Evolutionary conservation across 2,329 filamentous ascomycete genomes (phyloP).

Genomic region (Pseudovirgaria hyperparasitica): DNA sequence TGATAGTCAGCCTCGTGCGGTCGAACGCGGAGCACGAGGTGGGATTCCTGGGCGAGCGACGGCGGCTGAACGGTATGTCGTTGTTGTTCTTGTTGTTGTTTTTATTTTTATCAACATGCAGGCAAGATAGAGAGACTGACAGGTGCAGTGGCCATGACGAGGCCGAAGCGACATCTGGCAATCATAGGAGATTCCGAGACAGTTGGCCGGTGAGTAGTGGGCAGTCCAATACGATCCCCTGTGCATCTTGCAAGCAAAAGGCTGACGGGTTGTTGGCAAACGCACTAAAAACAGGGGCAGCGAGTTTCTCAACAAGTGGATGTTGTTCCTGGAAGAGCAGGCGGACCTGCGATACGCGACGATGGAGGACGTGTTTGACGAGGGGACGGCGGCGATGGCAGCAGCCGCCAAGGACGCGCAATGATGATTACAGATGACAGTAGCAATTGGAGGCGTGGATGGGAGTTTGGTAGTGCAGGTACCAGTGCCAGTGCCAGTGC

Average conservation of each 20-base stretch:
- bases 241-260: too few relatives aligned
- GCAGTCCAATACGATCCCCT: too few relatives aligned
- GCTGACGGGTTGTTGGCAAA: too few relatives aligned
- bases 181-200: constrained; percentile 93
- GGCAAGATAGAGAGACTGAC: too few relatives aligned
- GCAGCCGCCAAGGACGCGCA: too few relatives aligned
- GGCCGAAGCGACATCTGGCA: constrained; percentile 79
- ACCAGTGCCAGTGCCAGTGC: too few relatives aligned
- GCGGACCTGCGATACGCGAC: constrained; percentile 86
- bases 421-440: too few relatives aligned
- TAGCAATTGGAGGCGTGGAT: too few relatives aligned
- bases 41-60: constrained; percentile 84
- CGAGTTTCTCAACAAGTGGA: constrained; percentile 78
- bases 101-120: too few relatives aligned
- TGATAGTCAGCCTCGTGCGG: constrained; percentile 85
- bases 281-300: constrained; percentile 70
- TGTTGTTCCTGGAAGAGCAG: constrained; percentile 79
- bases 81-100: too few relatives aligned
- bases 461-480: too few relatives aligned
- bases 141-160: constrained; percentile 85
- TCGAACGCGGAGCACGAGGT: constrained; percentile 82
- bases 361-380: constrained; percentile 30
- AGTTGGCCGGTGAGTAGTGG: constrained; percentile 69
- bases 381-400: background rate
- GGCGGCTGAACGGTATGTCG: constrained; percentile 72